Percentiles rank a stretch among this genome's conserved stretches.
phyloP scores from a whole-genome alignment of 129 eudicot genomes.

The Chrysanthemum makinoi region DNA sequence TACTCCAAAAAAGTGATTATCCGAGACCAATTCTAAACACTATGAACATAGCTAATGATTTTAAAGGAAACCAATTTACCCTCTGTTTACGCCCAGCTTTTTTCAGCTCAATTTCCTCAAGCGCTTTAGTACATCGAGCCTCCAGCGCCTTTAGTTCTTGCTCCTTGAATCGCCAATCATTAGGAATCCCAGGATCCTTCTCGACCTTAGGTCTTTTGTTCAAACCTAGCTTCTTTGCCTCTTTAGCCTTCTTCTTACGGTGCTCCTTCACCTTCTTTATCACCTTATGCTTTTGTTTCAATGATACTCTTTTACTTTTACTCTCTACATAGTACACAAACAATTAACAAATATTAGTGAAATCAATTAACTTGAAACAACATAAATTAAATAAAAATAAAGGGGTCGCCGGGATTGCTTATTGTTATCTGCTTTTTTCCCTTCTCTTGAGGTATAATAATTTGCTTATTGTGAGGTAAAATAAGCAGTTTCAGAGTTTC shows the following conservation, averaged over 20 bases:
- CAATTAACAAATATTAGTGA: not conserved
- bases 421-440: too few species aligned
- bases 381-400: not conserved
- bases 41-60: not conserved
- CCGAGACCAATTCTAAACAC: not conserved
- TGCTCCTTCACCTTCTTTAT: constrained; percentile 86
- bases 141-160: constrained; percentile 96
- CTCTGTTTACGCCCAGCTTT: constrained; percentile 96
- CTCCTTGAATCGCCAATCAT: constrained; percentile 99
- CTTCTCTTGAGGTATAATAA: too few species aligned
- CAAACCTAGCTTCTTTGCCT: constrained; percentile 82
- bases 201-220: constrained; percentile 65
- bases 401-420: not conserved
- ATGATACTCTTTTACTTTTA: constrained; percentile 80
- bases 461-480: too few species aligned
- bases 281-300: constrained; percentile 83
- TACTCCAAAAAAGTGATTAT: too few species aligned
- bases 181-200: constrained; percentile 96
- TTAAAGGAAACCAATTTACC: constrained; percentile 38
- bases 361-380: not conserved
- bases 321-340: constrained; percentile 60
- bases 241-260: constrained; percentile 88
- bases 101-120: constrained; percentile 78
- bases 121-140: constrained; percentile 67
- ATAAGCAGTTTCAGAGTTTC: too few species aligned